Evolutionary conservation across 768 basidiomycete genomes (phyloP).

Genomic region (Brasilioporus rufonigricans): DNA sequence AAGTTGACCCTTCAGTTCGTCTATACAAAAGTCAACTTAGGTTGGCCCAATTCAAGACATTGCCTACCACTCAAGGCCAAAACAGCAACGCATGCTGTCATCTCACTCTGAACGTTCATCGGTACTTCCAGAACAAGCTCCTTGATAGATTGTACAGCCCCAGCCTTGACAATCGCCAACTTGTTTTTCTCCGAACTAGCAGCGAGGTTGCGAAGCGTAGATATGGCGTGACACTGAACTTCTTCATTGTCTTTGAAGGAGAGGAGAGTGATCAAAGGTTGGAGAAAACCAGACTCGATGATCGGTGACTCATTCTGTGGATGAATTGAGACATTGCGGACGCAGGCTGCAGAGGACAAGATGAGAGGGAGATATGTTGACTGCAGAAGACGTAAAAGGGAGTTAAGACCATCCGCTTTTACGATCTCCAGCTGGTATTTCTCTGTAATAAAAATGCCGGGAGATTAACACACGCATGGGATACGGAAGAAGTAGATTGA

Average conservation of each 20-base stretch:
- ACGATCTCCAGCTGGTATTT: slow-evolving; percentile 99
- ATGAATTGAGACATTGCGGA: slow-evolving; percentile 98
- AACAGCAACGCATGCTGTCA: slow-evolving; percentile 99
- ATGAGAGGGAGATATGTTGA: slow-evolving; percentile 98
- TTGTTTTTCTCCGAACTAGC: slow-evolving; percentile 99
- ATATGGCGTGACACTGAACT: slow-evolving; percentile 98
- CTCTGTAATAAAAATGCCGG: slow-evolving; percentile 47
- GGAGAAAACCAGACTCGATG: slow-evolving; percentile 96
- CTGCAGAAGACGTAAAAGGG: slow-evolving; percentile 90
- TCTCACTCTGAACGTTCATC: slow-evolving; percentile 96
- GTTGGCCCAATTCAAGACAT: not conserved
- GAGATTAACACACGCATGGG: slow-evolving; percentile 17
- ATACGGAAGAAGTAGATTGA: slow-evolving; percentile 29
- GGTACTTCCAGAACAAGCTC: slow-evolving; percentile 94
- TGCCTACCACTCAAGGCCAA: slow-evolving; percentile 87
- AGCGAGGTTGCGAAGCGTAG: slow-evolving; percentile 92
- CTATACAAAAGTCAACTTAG: slow-evolving; percentile 40
- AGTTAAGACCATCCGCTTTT: slow-evolving; percentile 87
- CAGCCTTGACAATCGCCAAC: slow-evolving; percentile 95
- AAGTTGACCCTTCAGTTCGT: slow-evolving; percentile 94
- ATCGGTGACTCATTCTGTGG: slow-evolving; percentile 98
- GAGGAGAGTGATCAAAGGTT: slow-evolving; percentile 91
- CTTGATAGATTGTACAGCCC: slow-evolving; percentile 95
- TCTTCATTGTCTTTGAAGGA: slow-evolving; percentile 99
- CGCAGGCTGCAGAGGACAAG: slow-evolving; percentile 96